phyloP scores from a whole-genome alignment of 352 stramenopile species.

The Globisporangium okanoganense region DNA sequence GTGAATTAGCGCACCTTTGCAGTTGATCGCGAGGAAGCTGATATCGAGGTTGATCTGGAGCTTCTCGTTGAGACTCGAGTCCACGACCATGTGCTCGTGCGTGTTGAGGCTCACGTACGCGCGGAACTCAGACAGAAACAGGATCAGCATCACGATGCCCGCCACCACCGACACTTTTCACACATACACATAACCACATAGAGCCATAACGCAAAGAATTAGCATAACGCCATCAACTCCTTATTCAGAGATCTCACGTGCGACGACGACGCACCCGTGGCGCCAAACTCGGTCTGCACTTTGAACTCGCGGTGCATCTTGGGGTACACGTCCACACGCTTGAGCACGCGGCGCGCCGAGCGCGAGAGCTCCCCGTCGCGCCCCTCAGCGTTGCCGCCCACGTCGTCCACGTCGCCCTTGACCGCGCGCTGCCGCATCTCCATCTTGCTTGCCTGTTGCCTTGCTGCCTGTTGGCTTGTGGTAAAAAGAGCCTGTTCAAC shows the following conservation, averaged over 20 bases:
- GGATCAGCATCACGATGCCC: constrained; percentile 83
- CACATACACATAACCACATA: background rate
- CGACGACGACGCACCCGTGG: constrained; percentile 31
- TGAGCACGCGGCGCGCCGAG: constrained; percentile 58
- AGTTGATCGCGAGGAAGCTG: constrained; percentile 96
- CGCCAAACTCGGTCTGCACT: constrained; percentile 93
- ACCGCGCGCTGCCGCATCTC: constrained; percentile 54
- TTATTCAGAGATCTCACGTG: background rate
- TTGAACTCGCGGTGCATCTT: constrained; percentile 96
- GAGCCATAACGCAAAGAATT: no score
- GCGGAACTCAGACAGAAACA: constrained; percentile 90
- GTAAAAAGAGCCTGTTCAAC: background rate
- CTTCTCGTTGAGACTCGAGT: constrained; percentile 93
- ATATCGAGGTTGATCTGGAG: constrained; percentile 98
- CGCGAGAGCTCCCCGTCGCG: constrained; percentile 35
- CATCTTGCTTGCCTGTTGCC: background rate
- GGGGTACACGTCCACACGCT: constrained; percentile 91
- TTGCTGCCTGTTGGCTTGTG: background rate
- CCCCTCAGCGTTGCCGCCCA: constrained; percentile 21
- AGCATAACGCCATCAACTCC: no score
- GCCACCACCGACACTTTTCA: constrained; percentile 77
- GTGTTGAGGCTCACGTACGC: constrained; percentile 77
- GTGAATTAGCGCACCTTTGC: constrained; percentile 47
- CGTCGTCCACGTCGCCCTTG: constrained; percentile 63
- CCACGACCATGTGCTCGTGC: constrained; percentile 94